Conservation (phyloP, 352 stramenopile species). For the Globisporangium spiculum region DNA sequence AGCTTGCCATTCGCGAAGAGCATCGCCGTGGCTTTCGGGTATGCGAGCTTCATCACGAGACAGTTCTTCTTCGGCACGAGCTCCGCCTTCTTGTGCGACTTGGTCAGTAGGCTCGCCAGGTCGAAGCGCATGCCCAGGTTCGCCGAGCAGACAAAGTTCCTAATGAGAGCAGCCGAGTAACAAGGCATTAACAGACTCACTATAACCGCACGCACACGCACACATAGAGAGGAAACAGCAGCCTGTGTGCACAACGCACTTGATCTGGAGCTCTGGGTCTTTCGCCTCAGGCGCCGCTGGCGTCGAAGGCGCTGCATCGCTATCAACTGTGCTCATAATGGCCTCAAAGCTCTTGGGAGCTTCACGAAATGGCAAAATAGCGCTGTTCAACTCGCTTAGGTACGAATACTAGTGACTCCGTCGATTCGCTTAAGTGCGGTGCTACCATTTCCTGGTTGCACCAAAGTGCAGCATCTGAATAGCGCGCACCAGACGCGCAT, state of each 20-base stretch:
- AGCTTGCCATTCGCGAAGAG: conserved; percentile 84
- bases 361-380: background rate
- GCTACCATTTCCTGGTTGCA: conserved; percentile 2
- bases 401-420: background rate
- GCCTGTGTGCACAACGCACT: conserved; percentile 33
- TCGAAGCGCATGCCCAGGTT: conserved; percentile 84
- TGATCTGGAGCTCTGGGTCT: conserved; percentile 50
- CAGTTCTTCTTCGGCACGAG: conserved; percentile 87
- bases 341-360: background rate
- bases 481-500: conserved; percentile 30
- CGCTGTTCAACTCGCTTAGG: conserved; percentile 6
- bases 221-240: background rate
- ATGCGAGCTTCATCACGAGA: conserved; percentile 75
- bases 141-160: conserved; percentile 77
- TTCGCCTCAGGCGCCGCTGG: conserved; percentile 9
- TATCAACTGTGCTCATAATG: conserved; percentile 11
- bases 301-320: conserved; percentile 7
- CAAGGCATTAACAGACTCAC: background rate
- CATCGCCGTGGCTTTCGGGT: conserved; percentile 74
- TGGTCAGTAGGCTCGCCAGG: conserved; percentile 61
- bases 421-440: background rate
- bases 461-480: conserved; percentile 35
- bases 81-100: conserved; percentile 72
- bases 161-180: conserved; percentile 13
- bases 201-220: background rate